Base-by-base conservation (phyloP, 2,329 filamentous ascomycete genomes). In the Corniculantispora saksenae region DNA sequence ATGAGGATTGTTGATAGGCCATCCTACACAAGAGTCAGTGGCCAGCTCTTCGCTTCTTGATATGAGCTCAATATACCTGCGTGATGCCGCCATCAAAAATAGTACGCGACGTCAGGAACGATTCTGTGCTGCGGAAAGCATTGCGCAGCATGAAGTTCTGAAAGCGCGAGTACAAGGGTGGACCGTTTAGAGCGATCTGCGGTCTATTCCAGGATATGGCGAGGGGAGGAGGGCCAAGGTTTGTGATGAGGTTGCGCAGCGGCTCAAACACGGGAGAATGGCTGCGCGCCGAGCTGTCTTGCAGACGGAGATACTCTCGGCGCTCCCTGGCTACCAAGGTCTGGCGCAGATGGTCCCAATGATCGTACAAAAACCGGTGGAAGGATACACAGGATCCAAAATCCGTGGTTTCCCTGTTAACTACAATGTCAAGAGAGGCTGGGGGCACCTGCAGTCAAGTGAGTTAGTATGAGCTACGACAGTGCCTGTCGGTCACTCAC, bases 111-210 rank as follows among this genome's bases (percentile, higher is more conserved):
- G 87, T 88, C 25, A 89, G 75, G 66, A 89, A 86, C 3, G 87
- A 89, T 69, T 90, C 89, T 0, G 84, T 86, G 69, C 85, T 86
- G 45, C 86, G 83, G 68, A 89, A 88, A 2, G 88, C 88, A 72
- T 91, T 90, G 21, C 85, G 84, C 54, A 91, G 81, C 89, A 91
- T 91, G 70, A 91, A 91, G 68, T 90, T 86, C 69, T 91, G 89
- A 69, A 91, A 91, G 27, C 87, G 81, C 2, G 88, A 90, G 72
- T 91, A 91, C 8, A 85, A 79, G 1, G 86, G 85, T 5, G 88
- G 88, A 21, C 77, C 85, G 68, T 90, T 91, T 29, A 82, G 75
- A 1, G 86, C 85, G n/a, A 91, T 86, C 58, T 85, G 83, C 12
- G 89, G 89, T 58, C 88, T 80, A 68, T 90, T 91, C 87, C 89